phyloP scores from a whole-genome alignment of 108 stramenopile genomes.

The Hondaea fermentalgiana region DNA sequence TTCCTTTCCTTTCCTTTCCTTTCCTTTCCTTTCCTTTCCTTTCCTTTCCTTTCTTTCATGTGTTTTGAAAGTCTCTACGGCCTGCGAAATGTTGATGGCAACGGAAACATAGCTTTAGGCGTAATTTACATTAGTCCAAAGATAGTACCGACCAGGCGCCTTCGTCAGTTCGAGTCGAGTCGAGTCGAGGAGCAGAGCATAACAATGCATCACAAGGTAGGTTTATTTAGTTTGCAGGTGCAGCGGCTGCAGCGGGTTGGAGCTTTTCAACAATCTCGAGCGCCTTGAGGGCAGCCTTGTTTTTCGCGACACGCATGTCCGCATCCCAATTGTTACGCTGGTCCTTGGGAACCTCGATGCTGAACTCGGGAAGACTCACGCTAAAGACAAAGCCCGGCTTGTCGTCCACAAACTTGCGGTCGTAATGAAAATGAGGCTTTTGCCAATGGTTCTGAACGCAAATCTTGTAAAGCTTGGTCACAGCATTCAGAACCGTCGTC shows the following conservation, averaged over 20 bases:
- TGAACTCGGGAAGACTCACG: background rate
- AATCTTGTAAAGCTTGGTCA: background rate
- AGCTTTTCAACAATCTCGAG: background rate
- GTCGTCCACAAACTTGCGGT: background rate
- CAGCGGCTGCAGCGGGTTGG: background rate
- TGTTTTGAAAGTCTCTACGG: no score
- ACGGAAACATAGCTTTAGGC: no score
- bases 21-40: no score
- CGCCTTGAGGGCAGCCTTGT: conserved; percentile 3
- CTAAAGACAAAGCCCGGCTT: background rate
- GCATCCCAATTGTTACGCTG: background rate
- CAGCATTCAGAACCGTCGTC: background rate
- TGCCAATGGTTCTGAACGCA: background rate
- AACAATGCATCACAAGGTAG: no score
- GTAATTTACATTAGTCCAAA: no score
- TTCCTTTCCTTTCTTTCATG: no score
- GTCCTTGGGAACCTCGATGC: background rate
- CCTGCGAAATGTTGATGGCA: no score
- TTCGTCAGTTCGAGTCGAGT: no score
- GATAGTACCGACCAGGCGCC: no score
- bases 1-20: no score
- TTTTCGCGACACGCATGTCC: background rate
- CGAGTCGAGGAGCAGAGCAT: no score
- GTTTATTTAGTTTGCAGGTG: no score
- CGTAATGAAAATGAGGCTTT: background rate